A percentile compares a stretch with the other conserved stretches of the same genome.
phyloP scores from a whole-genome alignment of 2,329 filamentous ascomycete species.

The Diaporthe destruens region DNA sequence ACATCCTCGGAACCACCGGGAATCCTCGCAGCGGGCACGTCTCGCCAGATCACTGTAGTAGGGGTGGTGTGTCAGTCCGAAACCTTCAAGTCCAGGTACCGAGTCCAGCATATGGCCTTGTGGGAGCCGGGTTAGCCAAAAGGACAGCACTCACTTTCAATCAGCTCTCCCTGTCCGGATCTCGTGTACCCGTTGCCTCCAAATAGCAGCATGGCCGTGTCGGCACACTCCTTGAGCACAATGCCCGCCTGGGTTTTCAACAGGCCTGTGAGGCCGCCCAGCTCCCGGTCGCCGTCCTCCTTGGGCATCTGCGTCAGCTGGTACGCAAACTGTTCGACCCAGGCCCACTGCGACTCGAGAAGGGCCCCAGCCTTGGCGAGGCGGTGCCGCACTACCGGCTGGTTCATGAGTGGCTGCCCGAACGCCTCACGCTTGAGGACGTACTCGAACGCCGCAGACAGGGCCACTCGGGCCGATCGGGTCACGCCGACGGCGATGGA shows the following conservation, averaged over 20 bases:
- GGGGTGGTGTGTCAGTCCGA: slow-evolving; percentile 3
- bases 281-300: slow-evolving; percentile 69
- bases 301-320: slow-evolving; percentile 74
- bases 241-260: slow-evolving; percentile 80
- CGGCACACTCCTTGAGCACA: slow-evolving; percentile 78
- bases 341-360: slow-evolving; percentile 78
- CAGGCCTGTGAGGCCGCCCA: slow-evolving; percentile 79
- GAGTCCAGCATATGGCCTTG: neutral
- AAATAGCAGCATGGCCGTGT: slow-evolving; percentile 77
- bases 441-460: slow-evolving; percentile 54
- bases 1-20: slow-evolving; percentile 81
- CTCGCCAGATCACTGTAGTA: slow-evolving; percentile 68
- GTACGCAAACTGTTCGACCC: slow-evolving; percentile 79
- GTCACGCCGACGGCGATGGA: slow-evolving; percentile 75
- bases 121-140: neutral
- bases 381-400: slow-evolving; percentile 80
- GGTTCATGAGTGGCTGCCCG: slow-evolving; percentile 72
- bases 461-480: slow-evolving; percentile 63
- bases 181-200: slow-evolving; percentile 80
- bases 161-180: slow-evolving; percentile 77
- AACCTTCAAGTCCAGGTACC: neutral
- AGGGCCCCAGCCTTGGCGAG: slow-evolving; percentile 77
- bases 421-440: slow-evolving; percentile 56
- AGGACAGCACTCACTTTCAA: slow-evolving; percentile 68
- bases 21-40: slow-evolving; percentile 72